phyloP scores from a whole-genome alignment of 1,139 yeast genomes.

The Blastobotrys aristatus region DNA sequence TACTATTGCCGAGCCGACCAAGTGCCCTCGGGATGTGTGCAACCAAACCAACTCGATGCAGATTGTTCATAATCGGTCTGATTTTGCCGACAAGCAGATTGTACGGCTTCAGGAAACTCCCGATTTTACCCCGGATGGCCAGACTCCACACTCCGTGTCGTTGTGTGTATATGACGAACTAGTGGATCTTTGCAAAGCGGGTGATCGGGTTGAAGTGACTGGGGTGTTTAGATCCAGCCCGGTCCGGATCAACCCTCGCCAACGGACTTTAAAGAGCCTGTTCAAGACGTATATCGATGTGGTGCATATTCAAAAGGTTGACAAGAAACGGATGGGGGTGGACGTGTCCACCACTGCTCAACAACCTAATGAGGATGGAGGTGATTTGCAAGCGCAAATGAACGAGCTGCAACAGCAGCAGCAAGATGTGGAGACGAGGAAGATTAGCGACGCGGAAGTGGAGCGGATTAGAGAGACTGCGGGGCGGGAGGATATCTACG shows the following conservation, averaged over 20 bases:
- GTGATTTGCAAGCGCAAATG: constrained; percentile 24
- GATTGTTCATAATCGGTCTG: constrained; percentile 82
- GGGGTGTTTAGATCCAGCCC: constrained; percentile 94
- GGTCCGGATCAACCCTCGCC: constrained; percentile 79
- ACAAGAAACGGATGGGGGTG: constrained; percentile 72
- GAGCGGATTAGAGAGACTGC: constrained; percentile 57
- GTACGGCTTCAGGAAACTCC: constrained; percentile 95
- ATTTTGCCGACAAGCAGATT: constrained; percentile 93
- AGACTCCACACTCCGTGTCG: constrained; percentile 94
- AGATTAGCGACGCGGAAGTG: constrained; percentile 63
- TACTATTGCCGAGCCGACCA: constrained; percentile 84
- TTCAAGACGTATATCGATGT: constrained; percentile 94
- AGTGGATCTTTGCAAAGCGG: constrained; percentile 92
- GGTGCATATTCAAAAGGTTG: constrained; percentile 84
- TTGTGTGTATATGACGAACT: constrained; percentile 93
- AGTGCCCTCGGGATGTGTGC: constrained; percentile 87
- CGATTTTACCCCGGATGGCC: constrained; percentile 97
- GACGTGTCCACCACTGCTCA: constrained; percentile 58
- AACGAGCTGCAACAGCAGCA: constrained; percentile 24
- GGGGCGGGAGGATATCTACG: constrained; percentile 73
- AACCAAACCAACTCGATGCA: constrained; percentile 86
- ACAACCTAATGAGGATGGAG: neutral
- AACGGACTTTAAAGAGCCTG: constrained; percentile 74
- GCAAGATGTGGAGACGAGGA: constrained; percentile 73
- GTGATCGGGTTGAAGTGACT: constrained; percentile 93